Evolutionary conservation across 345 rosid species (phyloP), one percentile per base, ranked within the genome.

Genomic region (Zanthoxylum bungeanum): DNA sequence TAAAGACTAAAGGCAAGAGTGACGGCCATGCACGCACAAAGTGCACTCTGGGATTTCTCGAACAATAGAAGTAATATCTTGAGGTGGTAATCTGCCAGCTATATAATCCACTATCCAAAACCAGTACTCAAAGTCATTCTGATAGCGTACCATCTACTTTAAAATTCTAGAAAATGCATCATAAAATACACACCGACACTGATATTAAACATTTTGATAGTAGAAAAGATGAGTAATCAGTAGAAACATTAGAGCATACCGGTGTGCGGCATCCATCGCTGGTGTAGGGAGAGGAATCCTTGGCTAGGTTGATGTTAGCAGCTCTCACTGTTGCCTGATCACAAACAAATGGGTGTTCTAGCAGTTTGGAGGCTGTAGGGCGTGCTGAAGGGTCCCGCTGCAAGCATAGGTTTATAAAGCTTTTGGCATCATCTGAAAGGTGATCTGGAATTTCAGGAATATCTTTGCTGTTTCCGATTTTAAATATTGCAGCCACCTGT

Each of bases 401-500:
- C 82, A 95, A 79, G 78, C 99, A 95, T 46, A 81, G 85, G 81
- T 82, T 84, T 74, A 95, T 68, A 69, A 95, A 92, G 78, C 60
- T 78, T 78, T 88, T 92, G 53, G 96, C 96, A 73, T 95, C 96
- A 57, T 74, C 84, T n/a, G 99, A 95, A 57, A 95, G 97, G 72
- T 80, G 85, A 67, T 90, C 88, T 44, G 99, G 99, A 71, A 95
- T 90, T 44, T 90, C 93, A 14, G 99, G 99, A 68, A 84, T 79
- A 75, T 95, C 99, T 84, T 81, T 90, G 82, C 98, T 92, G 85
- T 92, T 95, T 74, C 99, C 97, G 31, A 95, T 95, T 80, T 95
- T 95, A 74, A 95, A 94, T 70, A 94, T 88, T 61, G 99, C 99
- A 71, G 99, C 99, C 63, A 94, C 98, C 98, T 94, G 89, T 75